phyloP scores from a whole-genome alignment of 306 rosid species.

The Pterocarpus santalinus region DNA sequence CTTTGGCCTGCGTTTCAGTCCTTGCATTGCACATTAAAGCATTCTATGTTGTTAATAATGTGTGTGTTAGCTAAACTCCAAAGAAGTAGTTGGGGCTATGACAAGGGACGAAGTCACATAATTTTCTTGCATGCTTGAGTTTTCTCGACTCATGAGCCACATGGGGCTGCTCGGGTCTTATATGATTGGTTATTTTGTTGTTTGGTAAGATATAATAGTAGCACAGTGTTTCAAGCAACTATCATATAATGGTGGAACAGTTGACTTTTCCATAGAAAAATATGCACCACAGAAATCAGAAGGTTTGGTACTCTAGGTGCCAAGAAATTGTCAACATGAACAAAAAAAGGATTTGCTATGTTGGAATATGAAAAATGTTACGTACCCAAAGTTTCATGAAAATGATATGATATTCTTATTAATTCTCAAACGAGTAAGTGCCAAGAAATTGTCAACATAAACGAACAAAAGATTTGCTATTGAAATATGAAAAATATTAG shows the following conservation, averaged over 20 bases:
- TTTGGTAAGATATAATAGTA: constrained; percentile 7
- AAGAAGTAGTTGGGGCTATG: constrained; percentile 42
- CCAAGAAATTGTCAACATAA: constrained; percentile 41
- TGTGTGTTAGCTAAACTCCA: constrained; percentile 25
- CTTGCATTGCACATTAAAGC: neutral
- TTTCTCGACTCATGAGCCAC: constrained; percentile 27
- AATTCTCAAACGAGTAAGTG: neutral
- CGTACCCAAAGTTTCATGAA: too few relatives aligned
- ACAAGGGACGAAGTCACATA: neutral
- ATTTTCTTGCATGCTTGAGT: constrained; percentile 16
- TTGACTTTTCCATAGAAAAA: constrained; percentile 39
- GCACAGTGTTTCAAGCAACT: neutral
- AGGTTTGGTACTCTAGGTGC: constrained; percentile 30
- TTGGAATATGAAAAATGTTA: neutral
- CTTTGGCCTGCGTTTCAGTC: neutral
- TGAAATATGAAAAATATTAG: neutral
- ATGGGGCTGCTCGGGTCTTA: constrained; percentile 48
- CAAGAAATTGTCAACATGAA: constrained; percentile 42
- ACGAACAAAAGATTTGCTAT: constrained; percentile 1
- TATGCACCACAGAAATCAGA: constrained; percentile 1
- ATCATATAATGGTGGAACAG: constrained; percentile 12
- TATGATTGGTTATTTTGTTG: constrained; percentile 33
- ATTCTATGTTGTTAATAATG: neutral
- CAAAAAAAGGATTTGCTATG: neutral
- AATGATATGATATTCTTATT: neutral